phyloP scores from a whole-genome alignment of 768 basidiomycete species.

The Pisolithus microcarpus region DNA sequence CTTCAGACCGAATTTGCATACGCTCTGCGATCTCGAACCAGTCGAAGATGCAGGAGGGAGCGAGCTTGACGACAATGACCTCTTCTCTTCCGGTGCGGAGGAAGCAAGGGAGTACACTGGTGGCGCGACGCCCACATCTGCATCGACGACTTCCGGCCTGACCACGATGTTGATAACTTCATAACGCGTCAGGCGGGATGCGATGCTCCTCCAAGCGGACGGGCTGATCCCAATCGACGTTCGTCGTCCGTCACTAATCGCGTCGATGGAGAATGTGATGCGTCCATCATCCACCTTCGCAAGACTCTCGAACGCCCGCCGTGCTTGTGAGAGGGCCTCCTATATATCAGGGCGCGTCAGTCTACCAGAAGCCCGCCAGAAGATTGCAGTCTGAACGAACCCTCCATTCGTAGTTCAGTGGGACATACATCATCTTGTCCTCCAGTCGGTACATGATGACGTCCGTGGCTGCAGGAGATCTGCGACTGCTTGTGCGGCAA shows the following conservation, averaged over 20 bases:
- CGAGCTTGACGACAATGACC: neutral
- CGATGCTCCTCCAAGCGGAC: slow-evolving; percentile 41
- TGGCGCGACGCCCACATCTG: slow-evolving; percentile 20
- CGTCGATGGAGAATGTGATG: slow-evolving; percentile 38
- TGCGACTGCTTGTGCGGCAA: slow-evolving; percentile 4
- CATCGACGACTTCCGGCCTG: slow-evolving; percentile 26
- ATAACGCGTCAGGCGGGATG: slow-evolving; percentile 35
- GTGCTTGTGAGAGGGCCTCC: slow-evolving; percentile 46
- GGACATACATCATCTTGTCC: slow-evolving; percentile 44
- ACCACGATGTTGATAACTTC: slow-evolving; percentile 43
- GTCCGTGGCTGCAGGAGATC: slow-evolving; percentile 27
- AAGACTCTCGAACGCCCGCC: slow-evolving; percentile 43
- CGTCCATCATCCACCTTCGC: slow-evolving; percentile 29
- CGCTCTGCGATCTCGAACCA: neutral
- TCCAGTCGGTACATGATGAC: slow-evolving; percentile 45
- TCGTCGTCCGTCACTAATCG: slow-evolving; percentile 25
- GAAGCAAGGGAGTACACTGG: slow-evolving; percentile 32
- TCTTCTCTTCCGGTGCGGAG: neutral
- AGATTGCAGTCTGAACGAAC: slow-evolving; percentile 23
- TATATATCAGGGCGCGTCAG: slow-evolving; percentile 9
- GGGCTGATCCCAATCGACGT: slow-evolving; percentile 43
- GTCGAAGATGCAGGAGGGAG: neutral
- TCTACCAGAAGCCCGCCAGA: neutral
- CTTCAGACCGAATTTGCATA: neutral
- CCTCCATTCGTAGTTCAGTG: slow-evolving; percentile 34